Evolutionary conservation across 2,329 filamentous ascomycete genomes (phyloP).

Genomic region (Didymella pomorum): DNA sequence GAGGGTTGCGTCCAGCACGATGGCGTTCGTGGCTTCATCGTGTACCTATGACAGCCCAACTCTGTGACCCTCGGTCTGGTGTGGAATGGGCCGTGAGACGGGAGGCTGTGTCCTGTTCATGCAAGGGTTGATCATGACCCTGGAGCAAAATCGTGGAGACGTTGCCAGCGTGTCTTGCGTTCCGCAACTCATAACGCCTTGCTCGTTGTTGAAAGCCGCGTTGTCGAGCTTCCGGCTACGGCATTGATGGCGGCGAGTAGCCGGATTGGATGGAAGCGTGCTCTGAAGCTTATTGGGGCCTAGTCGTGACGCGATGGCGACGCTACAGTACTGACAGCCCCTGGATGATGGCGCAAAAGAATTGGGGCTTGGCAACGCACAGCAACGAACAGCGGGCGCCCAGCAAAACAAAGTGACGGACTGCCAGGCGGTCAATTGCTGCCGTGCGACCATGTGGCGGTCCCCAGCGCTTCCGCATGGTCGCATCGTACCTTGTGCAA

Average conservation of each 20-base stretch:
- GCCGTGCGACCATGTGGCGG: constrained; percentile 36
- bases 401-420: constrained; percentile 34
- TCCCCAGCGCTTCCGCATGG: constrained; percentile 28
- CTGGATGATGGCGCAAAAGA: constrained; percentile 34
- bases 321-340: constrained; percentile 46
- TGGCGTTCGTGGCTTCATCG: constrained; percentile 41
- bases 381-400: constrained; percentile 29
- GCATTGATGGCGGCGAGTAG: constrained; percentile 13
- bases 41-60: constrained; percentile 42
- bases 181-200: not conserved
- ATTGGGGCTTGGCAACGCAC: constrained; percentile 30
- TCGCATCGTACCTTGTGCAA: constrained; percentile 39
- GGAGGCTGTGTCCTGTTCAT: constrained; percentile 19
- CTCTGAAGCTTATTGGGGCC: constrained; percentile 22
- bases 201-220: constrained; percentile 11
- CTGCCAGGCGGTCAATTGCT: constrained; percentile 46
- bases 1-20: constrained; percentile 35
- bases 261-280: constrained; percentile 16
- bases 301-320: constrained; percentile 29
- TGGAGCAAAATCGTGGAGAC: constrained; percentile 16
- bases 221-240: constrained; percentile 12
- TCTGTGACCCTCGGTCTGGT: constrained; percentile 16
- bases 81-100: constrained; percentile 21
- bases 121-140: constrained; percentile 21
- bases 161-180: constrained; percentile 10